Conservation (phyloP, 805 yeast species). For the Saccharomycopsis malanga region DNA sequence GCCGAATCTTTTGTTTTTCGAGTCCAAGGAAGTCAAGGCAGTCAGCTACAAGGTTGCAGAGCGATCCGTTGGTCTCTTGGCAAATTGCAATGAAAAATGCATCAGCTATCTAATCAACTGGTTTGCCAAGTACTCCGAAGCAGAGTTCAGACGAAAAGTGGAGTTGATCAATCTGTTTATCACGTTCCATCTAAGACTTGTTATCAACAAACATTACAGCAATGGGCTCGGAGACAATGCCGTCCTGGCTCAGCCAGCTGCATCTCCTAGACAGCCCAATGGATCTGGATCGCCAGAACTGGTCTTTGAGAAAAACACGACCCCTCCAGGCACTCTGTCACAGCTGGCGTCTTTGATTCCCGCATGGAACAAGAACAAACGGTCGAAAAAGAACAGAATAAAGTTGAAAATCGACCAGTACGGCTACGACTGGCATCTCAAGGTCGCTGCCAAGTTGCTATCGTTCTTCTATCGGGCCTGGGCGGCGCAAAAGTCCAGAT, state of each 20-base stretch:
- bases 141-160: constrained; percentile 45
- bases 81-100: constrained; percentile 38
- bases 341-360: constrained; percentile 2
- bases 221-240: background rate
- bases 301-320: background rate
- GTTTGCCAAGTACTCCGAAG: constrained; percentile 41
- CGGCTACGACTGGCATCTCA: constrained; percentile 76
- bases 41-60: constrained; percentile 65
- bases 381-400: constrained; percentile 21
- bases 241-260: background rate
- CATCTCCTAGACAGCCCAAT: background rate
- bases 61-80: constrained; percentile 59
- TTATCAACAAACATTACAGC: constrained; percentile 1
- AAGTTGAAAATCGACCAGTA: constrained; percentile 49
- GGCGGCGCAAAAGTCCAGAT: constrained; percentile 26
- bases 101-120: constrained; percentile 46
- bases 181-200: constrained; percentile 57
- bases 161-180: constrained; percentile 70
- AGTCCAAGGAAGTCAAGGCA: constrained; percentile 45
- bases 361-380: constrained; percentile 4
- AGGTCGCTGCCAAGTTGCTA: constrained; percentile 55
- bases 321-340: constrained; percentile 2
- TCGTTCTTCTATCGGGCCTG: constrained; percentile 52
- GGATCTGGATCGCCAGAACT: background rate
- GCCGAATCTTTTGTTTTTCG: constrained; percentile 23